A percentile compares a stretch with the other conserved stretches of the same genome.
Evolutionary conservation across 495 filamentous ascomycete genomes (phyloP).

Genomic region (Chaetomidium leptoderma): DNA sequence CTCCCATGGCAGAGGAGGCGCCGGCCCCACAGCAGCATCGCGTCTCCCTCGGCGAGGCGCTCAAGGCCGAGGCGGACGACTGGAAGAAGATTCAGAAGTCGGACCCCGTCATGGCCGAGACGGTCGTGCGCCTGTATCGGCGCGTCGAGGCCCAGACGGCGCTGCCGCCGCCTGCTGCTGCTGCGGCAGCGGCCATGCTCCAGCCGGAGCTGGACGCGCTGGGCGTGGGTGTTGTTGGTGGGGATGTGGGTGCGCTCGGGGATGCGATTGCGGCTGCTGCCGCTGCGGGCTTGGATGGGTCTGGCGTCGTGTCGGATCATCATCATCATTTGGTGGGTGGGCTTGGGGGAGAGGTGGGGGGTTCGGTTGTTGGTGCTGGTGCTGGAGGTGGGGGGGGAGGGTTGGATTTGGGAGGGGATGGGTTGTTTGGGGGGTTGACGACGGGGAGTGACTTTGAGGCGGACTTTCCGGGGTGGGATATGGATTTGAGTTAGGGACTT

Average conservation of each 20-base stretch:
- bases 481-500: slow-evolving; percentile 17
- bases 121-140: slow-evolving; percentile 69
- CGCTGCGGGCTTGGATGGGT: not conserved
- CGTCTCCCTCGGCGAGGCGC: slow-evolving; percentile 60
- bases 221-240: slow-evolving; percentile 27
- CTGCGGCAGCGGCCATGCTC: slow-evolving; percentile 22
- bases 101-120: slow-evolving; percentile 59
- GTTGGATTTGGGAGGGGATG: slow-evolving; percentile 35
- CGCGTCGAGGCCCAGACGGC: slow-evolving; percentile 62
- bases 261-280: slow-evolving; percentile 35
- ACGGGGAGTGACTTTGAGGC: slow-evolving; percentile 20
- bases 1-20: not conserved
- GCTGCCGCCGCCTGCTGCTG: slow-evolving; percentile 24
- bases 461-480: slow-evolving; percentile 28
- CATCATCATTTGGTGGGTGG: slow-evolving; percentile 6
- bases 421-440: slow-evolving; percentile 37
- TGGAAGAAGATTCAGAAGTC: slow-evolving; percentile 58
- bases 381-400: slow-evolving; percentile 8
- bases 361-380: not conserved
- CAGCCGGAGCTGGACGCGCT: slow-evolving; percentile 28
- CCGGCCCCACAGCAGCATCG: slow-evolving; percentile 29
- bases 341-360: slow-evolving; percentile 28
- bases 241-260: slow-evolving; percentile 23
- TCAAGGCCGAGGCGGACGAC: slow-evolving; percentile 59
- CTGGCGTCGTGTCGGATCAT: too few relatives aligned